Evolutionary conservation across 1,284 basidiomycete genomes (phyloP).

Genomic region (Marasmius sp.): DNA sequence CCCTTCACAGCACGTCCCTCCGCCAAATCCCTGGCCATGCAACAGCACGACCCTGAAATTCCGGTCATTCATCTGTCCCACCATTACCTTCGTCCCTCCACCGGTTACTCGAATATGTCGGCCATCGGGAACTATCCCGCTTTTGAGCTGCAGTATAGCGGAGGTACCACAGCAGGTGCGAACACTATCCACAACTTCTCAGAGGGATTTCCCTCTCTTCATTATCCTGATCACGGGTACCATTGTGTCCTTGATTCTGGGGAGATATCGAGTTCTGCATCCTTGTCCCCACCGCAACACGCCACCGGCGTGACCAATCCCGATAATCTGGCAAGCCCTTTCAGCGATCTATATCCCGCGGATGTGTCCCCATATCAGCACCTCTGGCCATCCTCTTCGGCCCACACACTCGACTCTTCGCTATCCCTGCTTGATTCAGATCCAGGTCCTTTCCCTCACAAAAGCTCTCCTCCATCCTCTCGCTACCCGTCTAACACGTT

Average conservation of each 20-base stretch:
- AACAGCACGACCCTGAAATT: neutral
- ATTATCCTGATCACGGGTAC: constrained; percentile 42
- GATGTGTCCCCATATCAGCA: constrained; percentile 34
- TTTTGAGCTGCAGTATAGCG: neutral
- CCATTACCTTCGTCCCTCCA: neutral
- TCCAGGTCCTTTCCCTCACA: constrained; percentile 3
- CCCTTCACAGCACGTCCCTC: neutral
- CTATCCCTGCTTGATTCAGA: constrained; percentile 8
- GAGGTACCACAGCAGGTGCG: constrained; percentile 18
- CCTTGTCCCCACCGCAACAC: constrained; percentile 34
- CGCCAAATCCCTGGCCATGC: neutral
- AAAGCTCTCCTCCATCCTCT: constrained; percentile 9
- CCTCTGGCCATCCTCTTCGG: constrained; percentile 29
- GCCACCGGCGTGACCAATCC: constrained; percentile 45
- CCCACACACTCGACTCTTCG: constrained; percentile 32
- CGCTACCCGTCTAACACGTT: constrained; percentile 33
- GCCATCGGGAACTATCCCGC: neutral
- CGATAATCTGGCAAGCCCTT: constrained; percentile 27
- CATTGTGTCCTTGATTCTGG: constrained; percentile 41
- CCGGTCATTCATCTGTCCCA: constrained; percentile 1
- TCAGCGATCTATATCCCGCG: constrained; percentile 32
- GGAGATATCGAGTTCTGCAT: constrained; percentile 29
- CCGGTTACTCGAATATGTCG: neutral
- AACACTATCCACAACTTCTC: constrained; percentile 40
- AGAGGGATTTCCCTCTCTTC: constrained; percentile 40